phyloP scores from a whole-genome alignment of 257 asterid species.

The Haberlea rhodopensis region DNA sequence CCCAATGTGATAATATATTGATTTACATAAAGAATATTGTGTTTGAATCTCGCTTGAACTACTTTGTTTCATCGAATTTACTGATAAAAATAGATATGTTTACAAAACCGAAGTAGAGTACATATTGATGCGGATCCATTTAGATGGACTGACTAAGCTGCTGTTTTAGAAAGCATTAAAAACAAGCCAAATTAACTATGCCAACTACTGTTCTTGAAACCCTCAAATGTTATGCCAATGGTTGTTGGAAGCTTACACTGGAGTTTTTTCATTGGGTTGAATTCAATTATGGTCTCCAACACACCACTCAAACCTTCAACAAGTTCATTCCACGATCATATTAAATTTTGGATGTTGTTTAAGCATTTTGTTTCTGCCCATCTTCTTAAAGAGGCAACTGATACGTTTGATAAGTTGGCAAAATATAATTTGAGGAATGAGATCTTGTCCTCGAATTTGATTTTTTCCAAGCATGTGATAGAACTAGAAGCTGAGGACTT shows the following conservation, averaged over 20 bases:
- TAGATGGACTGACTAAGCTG: too few relatives aligned
- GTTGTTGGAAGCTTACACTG: conserved; percentile 74
- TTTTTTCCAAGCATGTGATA: conserved; percentile 76
- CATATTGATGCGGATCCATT: too few relatives aligned
- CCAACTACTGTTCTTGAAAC: conserved; percentile 50
- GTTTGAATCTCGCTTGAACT: too few relatives aligned
- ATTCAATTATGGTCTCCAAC: conserved; percentile 48
- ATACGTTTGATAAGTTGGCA: conserved; percentile 51
- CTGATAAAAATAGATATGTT: too few relatives aligned
- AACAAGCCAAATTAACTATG: too few relatives aligned
- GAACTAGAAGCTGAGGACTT: conserved; percentile 89
- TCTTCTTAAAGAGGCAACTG: conserved; percentile 74
- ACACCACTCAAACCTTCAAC: conserved; percentile 67
- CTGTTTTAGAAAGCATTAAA: too few relatives aligned
- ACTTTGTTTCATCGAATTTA: too few relatives aligned
- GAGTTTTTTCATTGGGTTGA: conserved; percentile 93
- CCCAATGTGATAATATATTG: too few relatives aligned
- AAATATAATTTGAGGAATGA: conserved; percentile 70
- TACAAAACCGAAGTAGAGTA: too few relatives aligned
- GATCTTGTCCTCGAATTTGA: conserved; percentile 59
- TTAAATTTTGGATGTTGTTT: conserved; percentile 66
- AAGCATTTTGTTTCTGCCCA: conserved; percentile 77
- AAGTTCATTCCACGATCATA: conserved; percentile 56
- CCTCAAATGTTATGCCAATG: conserved; percentile 67
- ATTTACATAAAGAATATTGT: too few relatives aligned